Base-by-base conservation (phyloP, 192 early-diverging fungal genomes). In the Coemansia sp. region DNA sequence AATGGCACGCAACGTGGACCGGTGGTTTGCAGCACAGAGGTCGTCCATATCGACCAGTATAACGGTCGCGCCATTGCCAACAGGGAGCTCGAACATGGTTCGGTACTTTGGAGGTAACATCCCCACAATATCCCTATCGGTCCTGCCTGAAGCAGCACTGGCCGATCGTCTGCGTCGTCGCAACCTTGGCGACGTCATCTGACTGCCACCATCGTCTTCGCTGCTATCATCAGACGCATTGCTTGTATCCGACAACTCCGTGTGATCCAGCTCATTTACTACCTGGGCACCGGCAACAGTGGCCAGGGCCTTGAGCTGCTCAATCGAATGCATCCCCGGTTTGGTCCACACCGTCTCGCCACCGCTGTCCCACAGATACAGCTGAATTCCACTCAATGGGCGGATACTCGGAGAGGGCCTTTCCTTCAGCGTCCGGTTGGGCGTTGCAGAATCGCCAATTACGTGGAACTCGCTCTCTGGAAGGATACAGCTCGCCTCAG, bases 381-480 rank as follows among this genome's bases (percentile, higher is more conserved):
- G 11, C 34, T 8, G 14, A 33, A 56, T 42, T 11, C 61, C 62
- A 6, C 7, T 13, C 27, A 80, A 30, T 44, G 75, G 53, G 40
- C 36, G 55, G 20, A 11, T 55, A 50, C 23, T n/a, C n/a, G n/a
- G n/a, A n/a, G n/a, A n/a, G n/a, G 44, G 62, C 11, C 45, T 7
- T 48, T 48, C 45, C 0, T 60, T 42, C 17, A 79, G 6, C 40
- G 37, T 4, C 23, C 22, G 61, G 4, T 50, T 15, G 27, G 62
- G 61, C 66, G 66, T 42, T 1, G 70, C 69, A 2, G 66, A 60
- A 17, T 79, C 75, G 23, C 79, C 79, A 0, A 15, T 19, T 2
- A 75, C 55, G 10, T 41, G 14, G 34, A 58, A 82, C 10, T 36
- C 20, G 11, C 52, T n/a, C 30, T 76, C 79, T 0, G 54, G 28